These are phyloP conservation scores for Yamadazyma tumulicola DNA, from an alignment of 805 yeast genomes.

Conservation along the genomic window DNA sequence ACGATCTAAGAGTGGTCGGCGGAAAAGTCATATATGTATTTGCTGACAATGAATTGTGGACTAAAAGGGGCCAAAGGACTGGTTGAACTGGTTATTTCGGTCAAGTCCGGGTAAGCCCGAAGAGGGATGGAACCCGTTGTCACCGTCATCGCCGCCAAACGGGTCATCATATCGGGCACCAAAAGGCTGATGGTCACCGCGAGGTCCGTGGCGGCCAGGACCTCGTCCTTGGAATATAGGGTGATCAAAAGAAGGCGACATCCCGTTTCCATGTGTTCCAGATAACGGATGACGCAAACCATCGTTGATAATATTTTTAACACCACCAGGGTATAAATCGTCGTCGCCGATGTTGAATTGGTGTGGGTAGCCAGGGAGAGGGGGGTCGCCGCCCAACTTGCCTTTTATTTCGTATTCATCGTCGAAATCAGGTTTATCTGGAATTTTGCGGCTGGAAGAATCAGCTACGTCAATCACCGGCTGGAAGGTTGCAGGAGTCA, in stretches of 20 bases:
- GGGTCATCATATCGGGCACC: slow-evolving; percentile 51
- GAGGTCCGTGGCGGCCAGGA: slow-evolving; percentile 32
- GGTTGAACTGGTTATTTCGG: no score
- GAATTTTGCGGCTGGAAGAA: slow-evolving; percentile 16
- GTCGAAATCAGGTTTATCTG: slow-evolving; percentile 50
- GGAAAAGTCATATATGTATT: no score
- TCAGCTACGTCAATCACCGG: slow-evolving; percentile 8
- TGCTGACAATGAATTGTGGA: no score
- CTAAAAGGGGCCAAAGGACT: no score
- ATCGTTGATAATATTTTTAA: slow-evolving; percentile 35
- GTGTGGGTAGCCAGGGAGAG: slow-evolving; percentile 1
- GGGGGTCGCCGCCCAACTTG: not conserved
- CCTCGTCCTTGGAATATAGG: slow-evolving; percentile 40
- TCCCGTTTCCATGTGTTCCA: slow-evolving; percentile 40
- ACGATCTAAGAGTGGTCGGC: no score
- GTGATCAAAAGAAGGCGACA: slow-evolving; percentile 51
- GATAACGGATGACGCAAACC: slow-evolving; percentile 47
- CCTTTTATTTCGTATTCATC: slow-evolving; percentile 45
- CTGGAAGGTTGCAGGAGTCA: not conserved
- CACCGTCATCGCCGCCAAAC: not conserved
- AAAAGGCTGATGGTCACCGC: slow-evolving; percentile 35
- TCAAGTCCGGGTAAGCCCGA: not conserved
- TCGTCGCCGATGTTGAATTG: slow-evolving; percentile 43
- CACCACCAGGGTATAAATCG: slow-evolving; percentile 48
- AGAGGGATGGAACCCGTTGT: no score